These are phyloP conservation scores for Dactylellina haptotyla DNA, from an alignment of 2,329 filamentous ascomycete genomes.

Conservation along the genomic window DNA sequence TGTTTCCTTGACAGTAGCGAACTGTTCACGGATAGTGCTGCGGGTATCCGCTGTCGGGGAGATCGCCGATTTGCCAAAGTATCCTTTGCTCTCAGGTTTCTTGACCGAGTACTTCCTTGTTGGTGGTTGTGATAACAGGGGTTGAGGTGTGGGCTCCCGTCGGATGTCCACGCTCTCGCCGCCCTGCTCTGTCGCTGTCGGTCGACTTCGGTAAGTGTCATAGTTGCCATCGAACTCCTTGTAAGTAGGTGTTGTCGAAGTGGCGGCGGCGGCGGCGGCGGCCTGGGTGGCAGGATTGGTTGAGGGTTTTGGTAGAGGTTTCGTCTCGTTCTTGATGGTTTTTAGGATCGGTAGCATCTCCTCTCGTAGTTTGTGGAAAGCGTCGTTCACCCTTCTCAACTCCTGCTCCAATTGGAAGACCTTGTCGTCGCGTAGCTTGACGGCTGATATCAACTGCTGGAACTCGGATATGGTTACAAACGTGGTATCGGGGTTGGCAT, in stretches of 20 bases:
- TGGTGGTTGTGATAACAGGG: conserved; percentile 42
- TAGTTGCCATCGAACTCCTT: conserved; percentile 44
- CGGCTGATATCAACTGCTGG: conserved; percentile 85
- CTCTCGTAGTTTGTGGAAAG: conserved; percentile 87
- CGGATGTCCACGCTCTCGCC: conserved; percentile 46
- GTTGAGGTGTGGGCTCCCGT: conserved; percentile 48
- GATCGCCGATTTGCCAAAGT: conserved; percentile 37
- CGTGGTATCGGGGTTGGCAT: conserved; percentile 64
- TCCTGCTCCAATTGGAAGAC: conserved; percentile 86
- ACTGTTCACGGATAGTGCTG: conserved; percentile 49
- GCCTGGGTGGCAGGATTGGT: too few species aligned
- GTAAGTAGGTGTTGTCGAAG: conserved; percentile 49
- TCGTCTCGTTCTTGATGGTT: conserved; percentile 88
- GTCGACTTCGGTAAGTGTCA: conserved; percentile 28
- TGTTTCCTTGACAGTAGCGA: conserved; percentile 39
- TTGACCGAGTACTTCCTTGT: conserved; percentile 50
- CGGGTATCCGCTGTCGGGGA: conserved; percentile 38
- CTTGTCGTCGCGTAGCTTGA: conserved; percentile 88
- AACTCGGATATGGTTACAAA: conserved; percentile 72
- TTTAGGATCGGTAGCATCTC: conserved; percentile 91
- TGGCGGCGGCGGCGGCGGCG: not conserved
- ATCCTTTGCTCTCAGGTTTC: conserved; percentile 25
- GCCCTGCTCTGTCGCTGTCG: conserved; percentile 4
- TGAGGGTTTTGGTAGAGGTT: conserved; percentile 74
- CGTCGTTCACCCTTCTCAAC: conserved; percentile 82